Evolutionary conservation across 1,139 yeast genomes (phyloP).

Genomic region (Saccharomyces hybrid): DNA sequence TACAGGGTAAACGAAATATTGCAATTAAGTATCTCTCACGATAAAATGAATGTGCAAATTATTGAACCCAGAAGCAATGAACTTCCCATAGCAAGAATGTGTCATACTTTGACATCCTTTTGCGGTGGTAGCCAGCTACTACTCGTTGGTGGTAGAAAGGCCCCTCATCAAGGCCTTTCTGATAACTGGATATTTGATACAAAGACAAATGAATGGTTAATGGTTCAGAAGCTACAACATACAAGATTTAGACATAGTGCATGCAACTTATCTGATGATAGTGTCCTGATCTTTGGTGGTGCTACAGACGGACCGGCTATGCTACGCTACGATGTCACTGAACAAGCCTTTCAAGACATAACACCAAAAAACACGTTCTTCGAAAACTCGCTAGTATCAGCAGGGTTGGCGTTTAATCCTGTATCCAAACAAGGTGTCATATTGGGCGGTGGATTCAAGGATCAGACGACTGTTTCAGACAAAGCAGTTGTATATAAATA

Average conservation of each 20-base stretch:
- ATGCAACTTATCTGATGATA: conserved; percentile 31
- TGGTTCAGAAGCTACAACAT: conserved; percentile 34
- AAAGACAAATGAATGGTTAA: conserved; percentile 32
- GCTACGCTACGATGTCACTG: conserved; percentile 6
- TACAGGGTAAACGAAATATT: conserved; percentile 17
- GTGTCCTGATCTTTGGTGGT: conserved; percentile 53
- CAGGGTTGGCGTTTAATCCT: conserved; percentile 17
- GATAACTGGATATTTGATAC: conserved; percentile 37
- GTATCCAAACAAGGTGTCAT: conserved; percentile 9
- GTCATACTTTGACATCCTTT: conserved; percentile 46
- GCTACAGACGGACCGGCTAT: conserved; percentile 23
- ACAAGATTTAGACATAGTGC: conserved; percentile 51
- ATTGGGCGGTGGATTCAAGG: conserved; percentile 19
- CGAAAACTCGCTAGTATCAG: neutral
- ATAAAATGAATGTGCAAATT: conserved; percentile 6
- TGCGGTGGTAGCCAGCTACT: conserved; percentile 28
- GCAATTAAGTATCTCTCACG: conserved; percentile 12
- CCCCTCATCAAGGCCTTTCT: conserved; percentile 44
- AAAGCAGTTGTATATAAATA: conserved; percentile 16
- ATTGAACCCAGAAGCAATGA: conserved; percentile 4
- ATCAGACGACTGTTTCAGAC: conserved; percentile 24
- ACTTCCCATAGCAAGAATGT: conserved; percentile 43
- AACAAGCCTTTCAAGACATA: neutral
- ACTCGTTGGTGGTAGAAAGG: conserved; percentile 62
- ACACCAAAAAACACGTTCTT: conserved; percentile 2